A percentile compares a stretch with the other conserved stretches of the same genome.
Conservation (phyloP, 1,139 yeast species). For the Yamadazyma atmosphaerica region DNA sequence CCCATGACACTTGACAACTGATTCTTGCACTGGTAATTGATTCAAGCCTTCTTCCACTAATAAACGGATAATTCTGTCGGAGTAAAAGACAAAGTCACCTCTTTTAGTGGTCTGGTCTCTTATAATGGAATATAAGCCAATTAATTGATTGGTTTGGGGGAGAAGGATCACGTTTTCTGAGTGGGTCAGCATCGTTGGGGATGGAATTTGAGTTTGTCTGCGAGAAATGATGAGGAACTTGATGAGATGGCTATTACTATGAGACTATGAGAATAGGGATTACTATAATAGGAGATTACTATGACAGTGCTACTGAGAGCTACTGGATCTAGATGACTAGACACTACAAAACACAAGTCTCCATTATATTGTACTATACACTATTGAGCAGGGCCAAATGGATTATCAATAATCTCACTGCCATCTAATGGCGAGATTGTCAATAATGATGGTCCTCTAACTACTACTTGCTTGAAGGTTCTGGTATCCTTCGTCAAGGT, state of each 20-base stretch:
- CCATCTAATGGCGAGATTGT: slow-evolving; percentile 87
- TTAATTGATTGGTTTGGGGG: slow-evolving; percentile 86
- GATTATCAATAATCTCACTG: slow-evolving; percentile 73
- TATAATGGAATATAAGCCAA: slow-evolving; percentile 85
- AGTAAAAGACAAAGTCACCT: slow-evolving; percentile 91
- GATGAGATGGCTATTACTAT: no score
- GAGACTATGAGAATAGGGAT: no score
- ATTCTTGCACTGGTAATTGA: slow-evolving; percentile 78
- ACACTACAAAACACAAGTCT: background rate
- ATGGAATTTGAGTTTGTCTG: no score
- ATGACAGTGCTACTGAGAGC: no score
- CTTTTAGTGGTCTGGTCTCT: slow-evolving; percentile 77
- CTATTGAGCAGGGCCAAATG: slow-evolving; percentile 38
- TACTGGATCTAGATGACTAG: no score
- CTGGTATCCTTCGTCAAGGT: slow-evolving; percentile 56
- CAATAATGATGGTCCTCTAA: slow-evolving; percentile 80
- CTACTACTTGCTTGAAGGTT: slow-evolving; percentile 77
- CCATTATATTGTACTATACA: slow-evolving; percentile 4
- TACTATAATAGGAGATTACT: no score
- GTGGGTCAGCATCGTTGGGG: slow-evolving; percentile 5
- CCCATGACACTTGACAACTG: slow-evolving; percentile 73
- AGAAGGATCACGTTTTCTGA: slow-evolving; percentile 62
- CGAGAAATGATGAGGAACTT: no score
- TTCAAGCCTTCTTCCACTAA: slow-evolving; percentile 94
- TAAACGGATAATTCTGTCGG: slow-evolving; percentile 89